A percentile compares a stretch with the other conserved stretches of the same genome.
These are phyloP conservation scores for Ogataea glucozyma DNA, from an alignment of 805 yeast species.

Conservation along the genomic window DNA sequence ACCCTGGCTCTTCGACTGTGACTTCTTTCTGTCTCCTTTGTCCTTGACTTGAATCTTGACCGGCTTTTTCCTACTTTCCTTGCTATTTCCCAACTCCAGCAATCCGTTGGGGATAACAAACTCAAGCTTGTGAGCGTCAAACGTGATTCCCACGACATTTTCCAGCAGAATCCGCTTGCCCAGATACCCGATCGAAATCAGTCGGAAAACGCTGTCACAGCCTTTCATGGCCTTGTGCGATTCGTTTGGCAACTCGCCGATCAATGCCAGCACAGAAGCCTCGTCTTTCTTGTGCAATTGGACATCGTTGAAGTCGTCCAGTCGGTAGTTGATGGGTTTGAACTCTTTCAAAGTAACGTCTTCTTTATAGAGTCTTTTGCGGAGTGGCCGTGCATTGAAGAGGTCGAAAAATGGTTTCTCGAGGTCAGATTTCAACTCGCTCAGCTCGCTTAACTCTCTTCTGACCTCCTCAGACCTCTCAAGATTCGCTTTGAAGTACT, in stretches of 20 bases:
- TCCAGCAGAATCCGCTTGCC: conserved; percentile 31
- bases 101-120: conserved; percentile 20
- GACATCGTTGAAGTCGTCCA: conserved; percentile 63
- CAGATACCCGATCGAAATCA: conserved; percentile 36
- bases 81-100: not conserved
- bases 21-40: not conserved
- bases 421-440: too few species aligned
- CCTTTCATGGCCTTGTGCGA: conserved; percentile 29
- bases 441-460: conserved; percentile 7
- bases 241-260: conserved; percentile 35
- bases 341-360: conserved; percentile 66
- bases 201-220: conserved; percentile 36
- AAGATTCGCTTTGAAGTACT: conserved; percentile 16
- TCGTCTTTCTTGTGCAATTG: conserved; percentile 40
- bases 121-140: conserved; percentile 18
- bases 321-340: conserved; percentile 50
- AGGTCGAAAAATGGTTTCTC: conserved; percentile 8
- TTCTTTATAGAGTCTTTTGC: conserved; percentile 60
- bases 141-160: conserved; percentile 34
- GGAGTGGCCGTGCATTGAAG: conserved; percentile 39
- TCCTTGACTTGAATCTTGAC: not conserved
- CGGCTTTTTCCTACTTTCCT: not conserved
- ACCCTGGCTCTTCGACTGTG: too few species aligned
- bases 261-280: conserved; percentile 32
- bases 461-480: conserved; percentile 9